phyloP scores from a whole-genome alignment of 2,329 filamentous ascomycete genomes.

The Hortaea werneckii region DNA sequence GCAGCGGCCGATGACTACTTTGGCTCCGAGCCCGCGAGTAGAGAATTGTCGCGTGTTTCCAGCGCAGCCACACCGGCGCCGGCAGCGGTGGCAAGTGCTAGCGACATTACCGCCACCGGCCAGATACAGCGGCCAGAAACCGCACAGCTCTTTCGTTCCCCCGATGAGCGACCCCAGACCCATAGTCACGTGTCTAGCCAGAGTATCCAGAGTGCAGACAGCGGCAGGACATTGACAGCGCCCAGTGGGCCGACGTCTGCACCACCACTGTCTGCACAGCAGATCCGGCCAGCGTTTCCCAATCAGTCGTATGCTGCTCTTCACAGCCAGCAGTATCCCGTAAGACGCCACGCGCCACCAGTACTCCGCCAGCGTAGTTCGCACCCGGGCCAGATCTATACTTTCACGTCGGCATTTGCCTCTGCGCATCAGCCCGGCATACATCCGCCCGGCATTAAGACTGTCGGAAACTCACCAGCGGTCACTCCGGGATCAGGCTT shows the following conservation, averaged over 20 bases:
- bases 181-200: slow-evolving; percentile 5
- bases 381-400: slow-evolving; percentile 32
- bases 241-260: slow-evolving; percentile 25
- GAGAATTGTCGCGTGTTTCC: neutral
- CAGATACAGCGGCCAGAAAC: slow-evolving; percentile 10
- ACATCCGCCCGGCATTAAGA: slow-evolving; percentile 30
- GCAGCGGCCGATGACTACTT: slow-evolving; percentile 4
- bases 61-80: slow-evolving; percentile 3
- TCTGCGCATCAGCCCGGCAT: slow-evolving; percentile 18
- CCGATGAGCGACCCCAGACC: slow-evolving; percentile 6
- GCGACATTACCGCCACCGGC: slow-evolving; percentile 13
- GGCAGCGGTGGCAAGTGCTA: slow-evolving; percentile 7
- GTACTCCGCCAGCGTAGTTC: slow-evolving; percentile 33
- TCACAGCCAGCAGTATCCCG: slow-evolving; percentile 35
- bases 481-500: slow-evolving; percentile 35
- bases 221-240: slow-evolving; percentile 16
- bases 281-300: slow-evolving; percentile 31
- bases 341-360: slow-evolving; percentile 25
- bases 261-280: slow-evolving; percentile 13
- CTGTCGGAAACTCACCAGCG: slow-evolving; percentile 37
- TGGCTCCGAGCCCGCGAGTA: neutral
- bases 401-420: slow-evolving; percentile 31
- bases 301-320: slow-evolving; percentile 42
- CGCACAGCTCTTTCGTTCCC: neutral
- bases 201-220: slow-evolving; percentile 8